A percentile compares a stretch with the other conserved stretches of the same genome.
phyloP scores from a whole-genome alignment of 2,329 filamentous ascomycete species.

The Calonectria honghensis region DNA sequence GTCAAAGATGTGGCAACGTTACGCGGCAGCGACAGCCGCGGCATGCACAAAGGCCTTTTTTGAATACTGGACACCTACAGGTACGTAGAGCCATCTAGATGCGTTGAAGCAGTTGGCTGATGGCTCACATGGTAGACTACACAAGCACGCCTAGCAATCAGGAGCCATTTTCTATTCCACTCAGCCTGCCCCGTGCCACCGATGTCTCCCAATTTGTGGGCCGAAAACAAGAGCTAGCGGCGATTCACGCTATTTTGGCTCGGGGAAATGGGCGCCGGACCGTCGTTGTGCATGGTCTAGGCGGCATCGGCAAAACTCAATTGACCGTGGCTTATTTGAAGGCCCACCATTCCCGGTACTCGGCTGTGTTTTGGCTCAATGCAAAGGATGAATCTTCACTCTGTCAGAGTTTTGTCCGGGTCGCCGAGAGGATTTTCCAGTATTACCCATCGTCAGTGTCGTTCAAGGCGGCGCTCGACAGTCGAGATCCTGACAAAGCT shows the following conservation, averaged over 20 bases:
- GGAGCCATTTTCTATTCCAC: not conserved
- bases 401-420: conserved; percentile 39
- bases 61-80: conserved; percentile 22
- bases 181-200: not conserved
- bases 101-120: not conserved
- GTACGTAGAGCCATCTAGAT: not conserved
- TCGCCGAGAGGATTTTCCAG: conserved; percentile 11
- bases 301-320: conserved; percentile 69
- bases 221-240: conserved; percentile 10
- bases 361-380: conserved; percentile 66
- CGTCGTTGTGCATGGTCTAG: conserved; percentile 60
- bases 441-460: not conserved
- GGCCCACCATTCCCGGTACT: conserved; percentile 59
- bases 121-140: not conserved
- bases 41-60: conserved; percentile 28
- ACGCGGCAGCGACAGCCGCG: conserved; percentile 19
- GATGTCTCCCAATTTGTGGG: conserved; percentile 5
- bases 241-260: not conserved
- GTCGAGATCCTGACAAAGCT: not conserved
- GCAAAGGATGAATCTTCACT: conserved; percentile 60
- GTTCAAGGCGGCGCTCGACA: not conserved
- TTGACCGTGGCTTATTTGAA: conserved; percentile 61
- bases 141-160: not conserved
- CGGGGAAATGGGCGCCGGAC: conserved; percentile 1
- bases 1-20: conserved; percentile 29